These are phyloP conservation scores for Neofusicoccum laricinum DNA, from an alignment of 2,329 filamentous ascomycete species.

Conservation along the genomic window DNA sequence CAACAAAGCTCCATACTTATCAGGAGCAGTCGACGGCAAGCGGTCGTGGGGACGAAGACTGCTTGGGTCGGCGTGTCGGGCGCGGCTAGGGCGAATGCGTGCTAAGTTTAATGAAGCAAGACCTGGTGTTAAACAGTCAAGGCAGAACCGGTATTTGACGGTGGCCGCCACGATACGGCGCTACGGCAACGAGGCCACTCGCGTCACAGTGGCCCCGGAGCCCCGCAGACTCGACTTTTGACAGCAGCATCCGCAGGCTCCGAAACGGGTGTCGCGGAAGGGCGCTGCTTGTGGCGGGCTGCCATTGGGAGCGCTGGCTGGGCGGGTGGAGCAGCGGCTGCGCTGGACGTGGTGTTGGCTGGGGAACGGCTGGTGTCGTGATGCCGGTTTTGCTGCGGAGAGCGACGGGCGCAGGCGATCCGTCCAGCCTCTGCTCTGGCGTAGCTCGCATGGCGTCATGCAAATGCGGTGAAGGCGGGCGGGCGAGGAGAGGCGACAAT, in stretches of 20 bases:
- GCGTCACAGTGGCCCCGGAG: background rate
- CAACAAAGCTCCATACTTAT: too few relatives aligned
- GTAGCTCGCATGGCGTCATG: slow-evolving; percentile 3
- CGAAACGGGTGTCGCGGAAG: background rate
- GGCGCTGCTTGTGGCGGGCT: background rate
- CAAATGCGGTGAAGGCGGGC: background rate
- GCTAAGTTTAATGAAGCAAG: background rate
- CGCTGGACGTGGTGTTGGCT: slow-evolving; percentile 3
- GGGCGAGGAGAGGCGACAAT: background rate
- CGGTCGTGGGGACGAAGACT: background rate
- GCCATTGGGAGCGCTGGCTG: background rate
- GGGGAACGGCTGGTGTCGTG: background rate
- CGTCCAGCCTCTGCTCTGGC: background rate
- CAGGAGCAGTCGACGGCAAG: background rate
- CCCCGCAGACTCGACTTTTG: background rate
- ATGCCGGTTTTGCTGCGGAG: background rate
- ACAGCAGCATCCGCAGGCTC: background rate
- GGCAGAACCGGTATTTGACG: background rate
- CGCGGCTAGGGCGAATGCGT: background rate
- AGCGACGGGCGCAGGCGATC: background rate
- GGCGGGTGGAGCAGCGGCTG: background rate
- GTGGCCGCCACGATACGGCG: background rate
- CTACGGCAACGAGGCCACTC: slow-evolving; percentile 3
- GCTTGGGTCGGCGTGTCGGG: background rate
- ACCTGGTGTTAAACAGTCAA: background rate